Base-by-base conservation (phyloP, 1,139 yeast species). In the Hanseniaspora sp. region DNA sequence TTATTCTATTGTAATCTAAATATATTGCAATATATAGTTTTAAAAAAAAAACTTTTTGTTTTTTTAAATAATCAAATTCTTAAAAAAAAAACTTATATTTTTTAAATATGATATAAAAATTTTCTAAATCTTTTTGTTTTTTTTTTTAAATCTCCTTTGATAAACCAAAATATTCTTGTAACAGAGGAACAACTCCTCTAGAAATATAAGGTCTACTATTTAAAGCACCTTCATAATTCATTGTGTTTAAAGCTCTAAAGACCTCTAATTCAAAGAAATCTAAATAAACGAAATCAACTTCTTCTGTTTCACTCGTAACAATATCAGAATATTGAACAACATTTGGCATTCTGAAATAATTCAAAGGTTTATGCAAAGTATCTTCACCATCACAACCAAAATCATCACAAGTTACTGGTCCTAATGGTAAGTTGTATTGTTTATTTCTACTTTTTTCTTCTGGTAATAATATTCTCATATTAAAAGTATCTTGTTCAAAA, bases 371-470 rank as follows among this genome's bases (percentile, higher is more conserved):
- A 67, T 92, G 98, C 1, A 76, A 71, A 0, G 95, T 87, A 63
- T 92, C 97, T 64, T 92, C 98, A 15, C 98, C 98, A 59, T 79
- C 80, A 58, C 71, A 67, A 0, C 96, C 97, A 61, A 77, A 75
- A 63, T 88, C 97, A 65, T 92, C 98, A 52, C 70, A 64, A 0
- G 98, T 51, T 88, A 0, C 80, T 82, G 62, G 85, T 85, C 0
- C 98, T 28, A 51, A n/a, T 23, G 54, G 54, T 29, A 51, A 23
- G 3, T 31, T 30, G 13, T 7, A 97, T 48, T 64, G 64, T 5
- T 63, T 58, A 7, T 64, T 56, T 0, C 52, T 41, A 13, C 67
- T 65, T 15, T 61, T 54, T 12, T 59, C 49, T n/a, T 67, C 57
- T 34, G 60, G 58, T 1, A 68, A 69, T 53, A 72, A 69, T 7